Conservation (phyloP, 2,329 filamentous ascomycete genomes). For the Macroventuria anomochaeta region DNA sequence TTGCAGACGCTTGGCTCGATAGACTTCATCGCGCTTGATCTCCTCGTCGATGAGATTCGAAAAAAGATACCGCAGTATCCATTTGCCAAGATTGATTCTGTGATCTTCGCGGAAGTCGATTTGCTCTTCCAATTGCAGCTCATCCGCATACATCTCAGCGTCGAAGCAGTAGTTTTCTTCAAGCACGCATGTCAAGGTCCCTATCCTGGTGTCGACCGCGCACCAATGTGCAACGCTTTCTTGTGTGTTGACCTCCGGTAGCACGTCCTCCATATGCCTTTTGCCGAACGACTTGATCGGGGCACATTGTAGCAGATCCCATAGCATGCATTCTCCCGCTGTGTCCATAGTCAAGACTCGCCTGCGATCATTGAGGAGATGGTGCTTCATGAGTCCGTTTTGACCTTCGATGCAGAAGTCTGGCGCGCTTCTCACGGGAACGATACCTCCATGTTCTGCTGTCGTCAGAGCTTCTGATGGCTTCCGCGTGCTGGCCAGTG, state of each 20-base stretch:
- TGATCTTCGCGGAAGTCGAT: slow-evolving; percentile 90
- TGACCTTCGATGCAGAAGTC: slow-evolving; percentile 80
- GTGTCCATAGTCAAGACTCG: slow-evolving; percentile 92
- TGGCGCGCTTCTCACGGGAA: slow-evolving; percentile 53
- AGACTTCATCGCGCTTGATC: slow-evolving; percentile 77
- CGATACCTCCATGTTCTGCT: slow-evolving; percentile 36
- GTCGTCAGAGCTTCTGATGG: slow-evolving; percentile 63
- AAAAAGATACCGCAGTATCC: slow-evolving; percentile 93
- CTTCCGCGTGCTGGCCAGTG: slow-evolving; percentile 61
- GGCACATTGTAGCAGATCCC: slow-evolving; percentile 92
- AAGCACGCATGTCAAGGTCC: slow-evolving; percentile 85
- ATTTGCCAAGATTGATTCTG: slow-evolving; percentile 95
- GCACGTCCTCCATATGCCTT: slow-evolving; percentile 89
- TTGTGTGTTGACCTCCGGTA: slow-evolving; percentile 81
- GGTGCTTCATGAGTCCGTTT: slow-evolving; percentile 92
- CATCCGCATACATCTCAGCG: slow-evolving; percentile 95
- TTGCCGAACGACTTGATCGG: slow-evolving; percentile 94
- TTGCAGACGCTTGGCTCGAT: slow-evolving; percentile 73
- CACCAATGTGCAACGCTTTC: slow-evolving; percentile 97
- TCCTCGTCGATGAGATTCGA: slow-evolving; percentile 88
- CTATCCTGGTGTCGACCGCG: slow-evolving; percentile 90
- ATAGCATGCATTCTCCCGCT: slow-evolving; percentile 90
- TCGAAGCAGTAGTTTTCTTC: slow-evolving; percentile 98
- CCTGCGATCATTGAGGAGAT: slow-evolving; percentile 87
- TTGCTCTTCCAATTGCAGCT: slow-evolving; percentile 75